Conservation (phyloP, 306 rosid genomes). For the Ziziphus jujuba region DNA sequence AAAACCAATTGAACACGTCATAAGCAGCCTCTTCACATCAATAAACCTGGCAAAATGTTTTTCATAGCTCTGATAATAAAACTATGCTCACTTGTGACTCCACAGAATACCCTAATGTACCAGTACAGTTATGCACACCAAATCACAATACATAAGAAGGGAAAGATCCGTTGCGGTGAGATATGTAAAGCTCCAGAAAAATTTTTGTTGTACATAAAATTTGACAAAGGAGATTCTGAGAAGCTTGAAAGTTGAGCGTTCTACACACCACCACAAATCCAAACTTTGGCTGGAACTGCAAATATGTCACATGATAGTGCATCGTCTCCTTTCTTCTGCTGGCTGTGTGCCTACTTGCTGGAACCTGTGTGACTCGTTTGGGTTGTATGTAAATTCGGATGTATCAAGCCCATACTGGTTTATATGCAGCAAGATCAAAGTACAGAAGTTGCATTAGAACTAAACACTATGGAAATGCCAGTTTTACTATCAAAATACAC, state of each 20-base stretch:
- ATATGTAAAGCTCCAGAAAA: conserved; percentile 31
- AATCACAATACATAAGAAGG: conserved; percentile 17
- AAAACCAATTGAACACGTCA: neutral
- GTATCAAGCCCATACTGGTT: conserved; percentile 98
- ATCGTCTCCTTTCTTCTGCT: conserved; percentile 86
- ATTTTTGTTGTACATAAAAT: conserved; percentile 37
- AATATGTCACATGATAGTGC: conserved; percentile 73
- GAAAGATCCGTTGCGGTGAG: conserved; percentile 4
- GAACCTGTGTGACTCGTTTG: conserved; percentile 74
- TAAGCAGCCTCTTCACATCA: neutral
- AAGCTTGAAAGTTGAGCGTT: conserved; percentile 24
- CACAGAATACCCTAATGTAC: too few species aligned
- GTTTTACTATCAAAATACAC: neutral
- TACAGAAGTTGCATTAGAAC: conserved; percentile 15
- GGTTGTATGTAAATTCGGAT: conserved; percentile 90
- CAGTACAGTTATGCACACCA: conserved; percentile 33
- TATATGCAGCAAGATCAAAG: neutral
- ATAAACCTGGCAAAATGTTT: neutral
- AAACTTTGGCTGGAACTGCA: conserved; percentile 20
- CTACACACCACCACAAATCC: conserved; percentile 17
- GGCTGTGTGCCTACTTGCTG: conserved; percentile 78
- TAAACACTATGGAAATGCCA: neutral
- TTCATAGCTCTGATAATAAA: conserved; percentile 10
- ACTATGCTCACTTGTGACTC: neutral
- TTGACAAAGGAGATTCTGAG: conserved; percentile 26